phyloP scores from a whole-genome alignment of 2,329 filamentous ascomycete genomes.

The Venturia aucupariae region DNA sequence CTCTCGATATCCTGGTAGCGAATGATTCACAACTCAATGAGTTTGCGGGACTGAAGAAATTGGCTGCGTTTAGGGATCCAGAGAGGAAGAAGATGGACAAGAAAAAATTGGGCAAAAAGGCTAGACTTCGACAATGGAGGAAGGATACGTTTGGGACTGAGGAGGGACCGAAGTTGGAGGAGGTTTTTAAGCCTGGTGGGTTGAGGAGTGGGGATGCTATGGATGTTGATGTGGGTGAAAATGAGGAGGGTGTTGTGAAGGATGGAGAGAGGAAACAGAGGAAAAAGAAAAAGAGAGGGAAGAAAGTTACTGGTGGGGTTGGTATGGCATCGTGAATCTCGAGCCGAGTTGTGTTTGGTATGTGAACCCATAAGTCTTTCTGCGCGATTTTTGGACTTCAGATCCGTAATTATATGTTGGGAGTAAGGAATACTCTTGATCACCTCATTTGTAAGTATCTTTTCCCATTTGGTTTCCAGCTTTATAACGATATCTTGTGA shows the following conservation, averaged over 20 bases:
- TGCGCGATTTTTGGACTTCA: background rate
- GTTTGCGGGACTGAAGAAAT: slow-evolving; percentile 89
- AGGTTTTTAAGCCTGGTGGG: slow-evolving; percentile 28
- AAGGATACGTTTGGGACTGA: slow-evolving; percentile 56
- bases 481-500: too few species aligned
- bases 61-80: slow-evolving; percentile 77
- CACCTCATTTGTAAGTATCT: background rate
- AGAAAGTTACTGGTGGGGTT: slow-evolving; percentile 21
- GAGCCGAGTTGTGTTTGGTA: background rate
- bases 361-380: background rate
- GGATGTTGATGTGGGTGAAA: slow-evolving; percentile 26
- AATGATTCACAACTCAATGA: slow-evolving; percentile 79
- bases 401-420: background rate
- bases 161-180: slow-evolving; percentile 35
- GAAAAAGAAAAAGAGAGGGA: slow-evolving; percentile 27
- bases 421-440: background rate
- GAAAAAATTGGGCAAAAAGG: slow-evolving; percentile 88
- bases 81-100: slow-evolving; percentile 85
- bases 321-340: background rate
- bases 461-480: background rate
- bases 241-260: slow-evolving; percentile 23
- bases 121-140: slow-evolving; percentile 77
- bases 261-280: slow-evolving; percentile 29
- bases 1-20: slow-evolving; percentile 84
- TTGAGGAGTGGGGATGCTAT: slow-evolving; percentile 22